phyloP scores from a whole-genome alignment of 768 basidiomycete species.

The Trametes cubensis region DNA sequence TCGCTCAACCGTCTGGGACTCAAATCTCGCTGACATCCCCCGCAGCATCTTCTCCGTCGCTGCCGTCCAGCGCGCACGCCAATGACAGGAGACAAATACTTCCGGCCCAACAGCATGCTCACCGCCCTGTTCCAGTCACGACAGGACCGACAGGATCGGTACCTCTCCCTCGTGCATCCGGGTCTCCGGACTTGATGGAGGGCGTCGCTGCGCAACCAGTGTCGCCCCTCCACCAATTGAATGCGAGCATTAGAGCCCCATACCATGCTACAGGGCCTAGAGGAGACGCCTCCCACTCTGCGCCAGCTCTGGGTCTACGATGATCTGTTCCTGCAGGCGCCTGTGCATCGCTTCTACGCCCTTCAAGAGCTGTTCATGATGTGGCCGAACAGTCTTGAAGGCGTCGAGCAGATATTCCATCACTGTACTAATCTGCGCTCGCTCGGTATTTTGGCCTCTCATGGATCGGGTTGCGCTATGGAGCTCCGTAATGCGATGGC shows the following conservation, averaged over 20 bases:
- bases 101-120: too few relatives aligned
- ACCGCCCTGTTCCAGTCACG: too few relatives aligned
- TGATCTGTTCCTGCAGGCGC: background rate
- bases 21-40: too few relatives aligned
- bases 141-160: too few relatives aligned
- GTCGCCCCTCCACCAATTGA: too few relatives aligned
- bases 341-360: background rate
- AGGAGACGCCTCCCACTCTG: background rate
- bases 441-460: background rate
- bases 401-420: conserved; percentile 12
- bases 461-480: background rate
- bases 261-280: background rate
- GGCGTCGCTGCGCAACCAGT: background rate
- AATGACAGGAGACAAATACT: too few relatives aligned
- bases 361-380: conserved; percentile 16
- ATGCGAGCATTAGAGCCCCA: too few relatives aligned
- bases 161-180: background rate
- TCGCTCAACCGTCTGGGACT: too few relatives aligned
- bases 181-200: background rate
- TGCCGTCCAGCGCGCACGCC: too few relatives aligned
- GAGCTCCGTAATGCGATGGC: background rate
- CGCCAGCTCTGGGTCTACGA: conserved; percentile 5
- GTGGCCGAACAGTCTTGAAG: background rate
- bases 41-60: too few relatives aligned
- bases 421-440: conserved; percentile 12